Evolutionary conservation across 805 yeast genomes (phyloP).

Genomic region (Nadsonia fulvescens): DNA sequence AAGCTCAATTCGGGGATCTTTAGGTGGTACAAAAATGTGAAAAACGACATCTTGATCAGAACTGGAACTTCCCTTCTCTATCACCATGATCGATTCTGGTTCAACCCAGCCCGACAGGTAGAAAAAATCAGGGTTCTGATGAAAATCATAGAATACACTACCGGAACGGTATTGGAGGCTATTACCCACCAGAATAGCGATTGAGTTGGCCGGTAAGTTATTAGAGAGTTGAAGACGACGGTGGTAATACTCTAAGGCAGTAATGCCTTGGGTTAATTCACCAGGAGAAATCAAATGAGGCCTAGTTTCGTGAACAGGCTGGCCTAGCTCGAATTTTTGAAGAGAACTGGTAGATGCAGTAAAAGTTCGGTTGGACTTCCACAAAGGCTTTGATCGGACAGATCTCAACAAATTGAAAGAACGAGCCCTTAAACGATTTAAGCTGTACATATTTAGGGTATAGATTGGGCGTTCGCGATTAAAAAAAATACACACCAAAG

Average conservation of each 20-base stretch:
- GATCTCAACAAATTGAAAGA: too few species aligned
- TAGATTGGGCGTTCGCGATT: too few species aligned
- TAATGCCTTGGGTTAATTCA: slow-evolving; percentile 73
- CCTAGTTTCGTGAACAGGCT: slow-evolving; percentile 72
- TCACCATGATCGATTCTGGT: slow-evolving; percentile 54
- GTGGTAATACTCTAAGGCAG: slow-evolving; percentile 63
- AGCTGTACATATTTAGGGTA: too few species aligned
- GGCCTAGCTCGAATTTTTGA: too few species aligned
- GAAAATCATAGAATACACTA: slow-evolving; percentile 78
- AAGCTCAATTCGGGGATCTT: slow-evolving; percentile 56
- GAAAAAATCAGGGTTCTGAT: slow-evolving; percentile 76
- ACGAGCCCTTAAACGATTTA: too few species aligned
- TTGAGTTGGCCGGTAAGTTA: slow-evolving; percentile 39
- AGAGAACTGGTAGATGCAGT: too few species aligned
- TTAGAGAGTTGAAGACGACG: slow-evolving; percentile 46
- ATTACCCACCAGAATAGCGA: slow-evolving; percentile 62
- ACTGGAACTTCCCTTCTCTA: slow-evolving; percentile 27
- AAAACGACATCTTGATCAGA: slow-evolving; percentile 7
- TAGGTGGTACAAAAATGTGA: slow-evolving; percentile 55
- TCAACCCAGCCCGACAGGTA: slow-evolving; percentile 88
- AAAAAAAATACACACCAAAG: too few species aligned
- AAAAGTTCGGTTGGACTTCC: too few species aligned
- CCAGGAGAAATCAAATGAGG: slow-evolving; percentile 61
- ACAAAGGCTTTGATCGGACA: too few species aligned
- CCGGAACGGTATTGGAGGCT: slow-evolving; percentile 69